phyloP scores from a whole-genome alignment of 1,284 basidiomycete species.

The Ustilago cynodontis region DNA sequence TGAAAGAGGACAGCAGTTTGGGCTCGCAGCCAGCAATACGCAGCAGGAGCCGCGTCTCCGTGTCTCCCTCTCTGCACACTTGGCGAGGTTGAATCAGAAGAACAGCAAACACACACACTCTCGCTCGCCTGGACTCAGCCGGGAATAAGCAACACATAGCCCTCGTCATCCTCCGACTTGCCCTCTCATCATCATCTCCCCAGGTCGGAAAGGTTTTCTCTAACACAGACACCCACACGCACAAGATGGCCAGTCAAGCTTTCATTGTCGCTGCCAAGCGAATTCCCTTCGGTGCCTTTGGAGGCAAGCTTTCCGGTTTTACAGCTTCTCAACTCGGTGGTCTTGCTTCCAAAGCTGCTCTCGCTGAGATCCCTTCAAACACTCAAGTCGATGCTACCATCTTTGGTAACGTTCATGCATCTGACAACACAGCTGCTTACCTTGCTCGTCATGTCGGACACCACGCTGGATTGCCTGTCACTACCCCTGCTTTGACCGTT shows the following conservation, averaged over 20 bases:
- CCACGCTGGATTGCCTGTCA: slow-evolving; percentile 77
- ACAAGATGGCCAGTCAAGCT: slow-evolving; percentile 52
- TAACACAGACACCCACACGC: no score
- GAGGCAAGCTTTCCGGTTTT: slow-evolving; percentile 71
- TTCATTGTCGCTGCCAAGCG: slow-evolving; percentile 72
- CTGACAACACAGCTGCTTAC: slow-evolving; percentile 80
- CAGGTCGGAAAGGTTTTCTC: neutral
- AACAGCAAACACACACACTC: neutral
- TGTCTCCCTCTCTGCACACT: neutral
- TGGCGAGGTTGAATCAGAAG: slow-evolving; percentile 5
- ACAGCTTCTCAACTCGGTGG: slow-evolving; percentile 72
- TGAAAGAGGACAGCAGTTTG: neutral
- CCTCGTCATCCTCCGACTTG: neutral
- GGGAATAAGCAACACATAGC: neutral
- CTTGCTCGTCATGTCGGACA: slow-evolving; percentile 95
- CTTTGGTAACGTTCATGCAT: slow-evolving; percentile 66
- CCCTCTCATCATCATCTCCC: neutral
- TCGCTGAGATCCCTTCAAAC: slow-evolving; percentile 72
- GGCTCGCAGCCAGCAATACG: neutral
- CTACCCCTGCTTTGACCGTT: slow-evolving; percentile 74
- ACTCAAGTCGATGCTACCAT: slow-evolving; percentile 71
- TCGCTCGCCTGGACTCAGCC: slow-evolving; percentile 6
- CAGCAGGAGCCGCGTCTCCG: slow-evolving; percentile 3
- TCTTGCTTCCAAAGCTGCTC: slow-evolving; percentile 73
- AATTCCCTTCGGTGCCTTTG: slow-evolving; percentile 75